Evolutionary conservation across 2,329 filamentous ascomycete genomes (phyloP).

Genomic region (Cryphonectria radicalis): DNA sequence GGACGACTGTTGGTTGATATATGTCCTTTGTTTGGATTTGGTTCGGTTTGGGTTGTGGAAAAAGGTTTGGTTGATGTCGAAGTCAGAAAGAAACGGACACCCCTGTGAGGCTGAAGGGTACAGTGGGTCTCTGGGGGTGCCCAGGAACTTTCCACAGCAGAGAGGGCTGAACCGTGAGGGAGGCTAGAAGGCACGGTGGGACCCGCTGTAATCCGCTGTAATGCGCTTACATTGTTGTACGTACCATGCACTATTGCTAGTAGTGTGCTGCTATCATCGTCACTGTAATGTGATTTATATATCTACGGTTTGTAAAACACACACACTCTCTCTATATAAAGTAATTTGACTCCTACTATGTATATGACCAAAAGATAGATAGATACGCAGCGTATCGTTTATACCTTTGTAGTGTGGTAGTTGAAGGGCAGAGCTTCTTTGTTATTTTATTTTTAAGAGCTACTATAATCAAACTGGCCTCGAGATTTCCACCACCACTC

Average conservation of each 20-base stretch:
- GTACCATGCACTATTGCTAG: not conserved
- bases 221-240: too few species aligned
- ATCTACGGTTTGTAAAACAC: too few species aligned
- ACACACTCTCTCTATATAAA: too few species aligned
- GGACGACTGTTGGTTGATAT: not conserved
- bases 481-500: too few species aligned
- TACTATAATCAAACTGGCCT: too few species aligned
- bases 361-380: too few species aligned
- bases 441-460: too few species aligned
- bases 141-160: not conserved
- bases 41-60: not conserved
- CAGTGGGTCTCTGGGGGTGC: not conserved
- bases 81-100: not conserved
- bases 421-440: too few species aligned
- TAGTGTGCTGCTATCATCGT: not conserved
- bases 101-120: constrained; percentile 11
- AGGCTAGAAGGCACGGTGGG: not conserved
- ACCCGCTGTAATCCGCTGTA: not conserved
- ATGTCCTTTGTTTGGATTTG: not conserved
- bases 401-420: too few species aligned
- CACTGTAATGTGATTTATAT: not conserved
- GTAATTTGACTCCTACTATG: too few species aligned
- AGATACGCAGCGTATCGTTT: too few species aligned
- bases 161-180: not conserved
- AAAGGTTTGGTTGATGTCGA: constrained; percentile 8